Evolutionary conservation across 176 grass and related monocot genomes (phyloP).

Genomic region (Oryza officinalis): DNA sequence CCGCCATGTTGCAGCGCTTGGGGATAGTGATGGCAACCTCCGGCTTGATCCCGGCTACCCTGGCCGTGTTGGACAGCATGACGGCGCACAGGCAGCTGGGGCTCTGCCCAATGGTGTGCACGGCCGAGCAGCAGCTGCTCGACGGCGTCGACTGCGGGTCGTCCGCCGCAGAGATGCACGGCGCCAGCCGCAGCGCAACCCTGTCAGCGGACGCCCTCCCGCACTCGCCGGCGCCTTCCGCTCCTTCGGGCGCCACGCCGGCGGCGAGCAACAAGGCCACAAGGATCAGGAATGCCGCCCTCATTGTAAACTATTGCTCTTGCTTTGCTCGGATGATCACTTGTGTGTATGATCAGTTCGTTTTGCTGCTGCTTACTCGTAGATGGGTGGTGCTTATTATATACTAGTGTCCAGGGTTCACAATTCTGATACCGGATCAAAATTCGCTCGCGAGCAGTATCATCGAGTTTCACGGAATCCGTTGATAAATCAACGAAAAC

Average conservation of each 20-base stretch:
- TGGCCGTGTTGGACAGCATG: slow-evolving; percentile 61
- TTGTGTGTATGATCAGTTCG: no score
- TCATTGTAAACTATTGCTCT: background rate
- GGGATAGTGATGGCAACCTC: slow-evolving; percentile 57
- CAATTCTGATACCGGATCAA: no score
- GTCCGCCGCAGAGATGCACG: slow-evolving; percentile 46
- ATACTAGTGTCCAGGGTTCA: background rate
- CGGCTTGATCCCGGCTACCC: slow-evolving; percentile 39
- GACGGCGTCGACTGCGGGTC: slow-evolving; percentile 37
- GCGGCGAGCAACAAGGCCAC: background rate
- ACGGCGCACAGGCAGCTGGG: slow-evolving; percentile 64
- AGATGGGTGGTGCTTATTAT: slow-evolving; percentile 16
- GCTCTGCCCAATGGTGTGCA: slow-evolving; percentile 52
- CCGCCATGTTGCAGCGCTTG: slow-evolving; percentile 53
- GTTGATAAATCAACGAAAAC: no score
- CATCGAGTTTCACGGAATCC: no score
- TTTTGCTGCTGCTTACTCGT: background rate
- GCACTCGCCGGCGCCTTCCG: slow-evolving; percentile 47
- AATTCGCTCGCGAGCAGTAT: no score
- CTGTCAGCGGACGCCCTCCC: slow-evolving; percentile 32
- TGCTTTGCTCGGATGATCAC: background rate
- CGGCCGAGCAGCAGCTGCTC: slow-evolving; percentile 44
- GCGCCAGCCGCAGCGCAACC: slow-evolving; percentile 43
- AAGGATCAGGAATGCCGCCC: background rate
- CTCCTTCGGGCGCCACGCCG: background rate